A percentile compares a stretch with the other conserved stretches of the same genome.
Conservation (phyloP, 2,329 filamentous ascomycete species). For the Verticillium isaacii region DNA sequence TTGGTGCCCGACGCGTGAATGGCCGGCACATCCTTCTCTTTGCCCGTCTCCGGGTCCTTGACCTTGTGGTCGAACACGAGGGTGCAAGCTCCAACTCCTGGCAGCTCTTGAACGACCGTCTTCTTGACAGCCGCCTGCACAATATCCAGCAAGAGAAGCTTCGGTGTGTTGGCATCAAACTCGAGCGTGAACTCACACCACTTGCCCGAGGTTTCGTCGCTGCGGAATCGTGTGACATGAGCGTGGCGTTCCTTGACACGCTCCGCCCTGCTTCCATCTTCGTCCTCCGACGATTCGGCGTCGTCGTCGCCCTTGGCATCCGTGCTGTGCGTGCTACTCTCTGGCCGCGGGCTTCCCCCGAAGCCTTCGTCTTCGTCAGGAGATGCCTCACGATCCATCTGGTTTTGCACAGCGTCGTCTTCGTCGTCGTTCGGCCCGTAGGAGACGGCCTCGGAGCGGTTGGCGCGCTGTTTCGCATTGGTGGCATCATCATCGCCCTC, state of each 20-base stretch:
- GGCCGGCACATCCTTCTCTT: slow-evolving; percentile 45
- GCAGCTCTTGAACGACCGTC: slow-evolving; percentile 82
- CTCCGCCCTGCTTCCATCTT: slow-evolving; percentile 41
- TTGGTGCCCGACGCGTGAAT: slow-evolving; percentile 85
- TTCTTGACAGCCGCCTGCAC: slow-evolving; percentile 76
- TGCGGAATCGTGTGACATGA: slow-evolving; percentile 72
- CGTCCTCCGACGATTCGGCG: slow-evolving; percentile 27
- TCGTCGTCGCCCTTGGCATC: slow-evolving; percentile 36
- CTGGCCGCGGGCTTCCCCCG: slow-evolving; percentile 40
- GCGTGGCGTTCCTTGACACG: slow-evolving; percentile 59
- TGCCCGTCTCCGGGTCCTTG: slow-evolving; percentile 40
- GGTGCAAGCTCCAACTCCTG: slow-evolving; percentile 68
- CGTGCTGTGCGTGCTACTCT: slow-evolving; percentile 9
- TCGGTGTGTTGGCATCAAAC: slow-evolving; percentile 75
- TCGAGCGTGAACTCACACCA: slow-evolving; percentile 80
- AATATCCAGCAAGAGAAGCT: slow-evolving; percentile 87
- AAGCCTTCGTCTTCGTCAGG: slow-evolving; percentile 48
- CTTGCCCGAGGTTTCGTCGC: slow-evolving; percentile 67
- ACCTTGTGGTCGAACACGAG: slow-evolving; percentile 57
- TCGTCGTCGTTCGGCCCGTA: slow-evolving; percentile 93
- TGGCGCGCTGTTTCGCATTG: slow-evolving; percentile 67
- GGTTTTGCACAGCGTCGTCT: slow-evolving; percentile 68
- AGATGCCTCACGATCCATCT: slow-evolving; percentile 54
- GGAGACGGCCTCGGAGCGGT: slow-evolving; percentile 75
- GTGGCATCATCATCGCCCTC: slow-evolving; percentile 76